phyloP scores from a whole-genome alignment of 495 filamentous ascomycete genomes.

The Hypoxylon fragiforme region DNA sequence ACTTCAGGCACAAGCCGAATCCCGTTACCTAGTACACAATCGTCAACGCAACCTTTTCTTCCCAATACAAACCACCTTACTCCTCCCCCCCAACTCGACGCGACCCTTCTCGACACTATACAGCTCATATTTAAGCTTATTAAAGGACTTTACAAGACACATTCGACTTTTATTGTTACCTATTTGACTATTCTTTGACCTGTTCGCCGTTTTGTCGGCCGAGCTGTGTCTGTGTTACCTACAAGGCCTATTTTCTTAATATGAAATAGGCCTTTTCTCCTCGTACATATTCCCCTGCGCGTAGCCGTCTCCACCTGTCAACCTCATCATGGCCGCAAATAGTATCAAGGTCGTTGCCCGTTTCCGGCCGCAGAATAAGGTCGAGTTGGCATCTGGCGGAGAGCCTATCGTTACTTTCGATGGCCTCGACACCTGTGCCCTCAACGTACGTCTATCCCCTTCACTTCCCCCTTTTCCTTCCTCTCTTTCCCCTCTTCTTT shows the following conservation, averaged over 20 bases:
- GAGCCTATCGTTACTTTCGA: conserved; percentile 88
- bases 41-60: conserved; percentile 19
- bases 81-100: conserved; percentile 20
- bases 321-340: conserved; percentile 56
- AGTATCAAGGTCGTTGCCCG: conserved; percentile 87
- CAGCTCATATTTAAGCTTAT: conserved; percentile 2
- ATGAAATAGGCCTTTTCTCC: conserved; percentile 35
- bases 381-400: conserved; percentile 86
- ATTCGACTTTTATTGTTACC: conserved; percentile 22
- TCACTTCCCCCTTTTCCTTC: conserved; percentile 6
- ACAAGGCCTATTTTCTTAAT: conserved; percentile 23
- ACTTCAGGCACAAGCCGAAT: conserved; percentile 33
- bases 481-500: background rate
- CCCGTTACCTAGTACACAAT: conserved; percentile 25
- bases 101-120: conserved; percentile 15
- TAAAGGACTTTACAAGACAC: conserved; percentile 6
- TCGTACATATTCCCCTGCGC: conserved; percentile 33
- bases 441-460: conserved; percentile 66
- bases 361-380: conserved; percentile 94
- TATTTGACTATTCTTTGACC: conserved; percentile 25
- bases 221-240: conserved; percentile 30
- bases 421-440: conserved; percentile 82
- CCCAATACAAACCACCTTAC: conserved; percentile 19
- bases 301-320: conserved; percentile 43
- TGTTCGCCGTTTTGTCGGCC: conserved; percentile 37